These are phyloP conservation scores for Zarea fungicola DNA, from an alignment of 2,329 filamentous ascomycete genomes.

Conservation along the genomic window DNA sequence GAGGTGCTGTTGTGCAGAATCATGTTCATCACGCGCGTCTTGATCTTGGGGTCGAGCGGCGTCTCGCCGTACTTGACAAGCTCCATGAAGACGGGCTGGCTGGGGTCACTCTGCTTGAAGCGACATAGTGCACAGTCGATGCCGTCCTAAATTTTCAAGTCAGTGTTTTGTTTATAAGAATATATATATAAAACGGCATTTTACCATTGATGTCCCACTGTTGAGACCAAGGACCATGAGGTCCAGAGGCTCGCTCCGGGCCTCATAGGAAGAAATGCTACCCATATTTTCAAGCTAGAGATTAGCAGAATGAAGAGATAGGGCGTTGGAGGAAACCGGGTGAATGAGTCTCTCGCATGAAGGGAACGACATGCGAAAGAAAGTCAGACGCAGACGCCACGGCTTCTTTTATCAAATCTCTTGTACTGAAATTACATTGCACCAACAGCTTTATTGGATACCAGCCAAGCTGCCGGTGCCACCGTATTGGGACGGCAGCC, in stretches of 20 bases:
- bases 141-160: too few species aligned
- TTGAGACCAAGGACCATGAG: constrained; percentile 48
- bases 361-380: too few species aligned
- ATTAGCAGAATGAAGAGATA: too few species aligned
- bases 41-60: constrained; percentile 47
- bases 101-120: constrained; percentile 48
- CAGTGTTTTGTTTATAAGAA: too few species aligned
- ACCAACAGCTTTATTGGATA: not conserved
- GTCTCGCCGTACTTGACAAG: constrained; percentile 52
- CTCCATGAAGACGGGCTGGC: constrained; percentile 49
- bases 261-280: too few species aligned
- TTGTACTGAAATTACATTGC: not conserved
- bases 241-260: constrained; percentile 40
- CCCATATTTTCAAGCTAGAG: too few species aligned
- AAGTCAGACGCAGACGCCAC: too few species aligned
- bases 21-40: constrained; percentile 52
- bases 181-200: too few species aligned
- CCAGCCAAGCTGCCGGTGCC: too few species aligned
- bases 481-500: not conserved
- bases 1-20: constrained; percentile 50
- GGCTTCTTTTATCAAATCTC: not conserved
- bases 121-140: constrained; percentile 55
- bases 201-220: constrained; percentile 47
- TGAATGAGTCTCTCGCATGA: too few species aligned
- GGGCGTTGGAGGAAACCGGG: too few species aligned